Conservation (phyloP, 2,329 filamentous ascomycete species). For the Zasmidium citrigriseum region DNA sequence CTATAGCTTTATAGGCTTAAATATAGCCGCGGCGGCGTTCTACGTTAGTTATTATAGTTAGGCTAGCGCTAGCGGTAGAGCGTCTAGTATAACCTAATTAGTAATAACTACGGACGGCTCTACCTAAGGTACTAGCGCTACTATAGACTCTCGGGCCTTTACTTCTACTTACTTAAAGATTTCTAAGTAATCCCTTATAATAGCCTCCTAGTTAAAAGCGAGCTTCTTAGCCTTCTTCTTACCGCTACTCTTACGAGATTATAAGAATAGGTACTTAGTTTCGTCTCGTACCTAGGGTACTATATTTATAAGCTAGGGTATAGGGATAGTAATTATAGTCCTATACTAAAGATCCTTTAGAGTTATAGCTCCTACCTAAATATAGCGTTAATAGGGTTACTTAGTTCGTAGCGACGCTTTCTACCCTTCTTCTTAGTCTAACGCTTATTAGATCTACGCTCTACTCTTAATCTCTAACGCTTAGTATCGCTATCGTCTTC, state of each 20-base stretch:
- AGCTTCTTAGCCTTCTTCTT: background rate
- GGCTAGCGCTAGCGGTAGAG: background rate
- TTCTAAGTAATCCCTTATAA: background rate
- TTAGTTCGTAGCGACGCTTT: background rate
- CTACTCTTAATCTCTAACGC: background rate
- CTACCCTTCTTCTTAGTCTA: too few relatives aligned
- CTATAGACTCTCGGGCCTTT: too few relatives aligned
- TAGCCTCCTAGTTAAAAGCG: background rate
- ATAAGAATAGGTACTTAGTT: background rate
- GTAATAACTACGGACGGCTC: background rate
- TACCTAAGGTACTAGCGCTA: background rate
- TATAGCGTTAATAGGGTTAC: background rate
- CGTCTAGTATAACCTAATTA: too few relatives aligned
- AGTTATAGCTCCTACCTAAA: background rate
- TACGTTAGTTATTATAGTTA: too few relatives aligned
- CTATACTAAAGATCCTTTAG: background rate
- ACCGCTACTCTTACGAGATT: background rate
- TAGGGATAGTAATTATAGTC: background rate
- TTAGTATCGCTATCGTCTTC: background rate
- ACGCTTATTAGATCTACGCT: background rate
- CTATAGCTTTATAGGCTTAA: too few relatives aligned
- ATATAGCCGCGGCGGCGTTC: too few relatives aligned
- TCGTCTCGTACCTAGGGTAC: background rate
- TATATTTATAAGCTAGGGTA: background rate
- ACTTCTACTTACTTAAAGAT: background rate